phyloP scores from a whole-genome alignment of 2,329 filamentous ascomycete genomes.

The Shiraia bambusicola region DNA sequence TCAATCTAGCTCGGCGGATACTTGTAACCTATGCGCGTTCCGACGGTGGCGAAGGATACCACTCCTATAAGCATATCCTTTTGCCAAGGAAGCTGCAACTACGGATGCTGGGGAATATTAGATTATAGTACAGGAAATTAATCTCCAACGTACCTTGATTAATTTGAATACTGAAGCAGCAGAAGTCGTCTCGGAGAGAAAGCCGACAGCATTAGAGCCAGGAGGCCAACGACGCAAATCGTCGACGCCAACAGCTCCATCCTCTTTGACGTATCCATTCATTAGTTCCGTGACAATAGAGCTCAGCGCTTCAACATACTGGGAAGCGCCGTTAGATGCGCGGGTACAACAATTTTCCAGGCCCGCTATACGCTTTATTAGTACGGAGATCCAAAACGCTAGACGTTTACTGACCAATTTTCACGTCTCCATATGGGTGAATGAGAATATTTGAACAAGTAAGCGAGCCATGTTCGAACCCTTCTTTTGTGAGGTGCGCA shows the following conservation, averaged over 20 bases:
- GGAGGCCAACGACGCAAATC: constrained; percentile 36
- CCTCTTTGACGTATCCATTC: constrained; percentile 41
- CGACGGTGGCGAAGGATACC: neutral
- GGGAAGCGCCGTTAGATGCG: constrained; percentile 6
- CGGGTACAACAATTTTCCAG: constrained; percentile 5
- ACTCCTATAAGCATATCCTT: constrained; percentile 8
- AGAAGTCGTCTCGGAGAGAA: constrained; percentile 36
- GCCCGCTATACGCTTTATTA: constrained; percentile 4
- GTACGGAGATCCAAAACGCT: constrained; percentile 1
- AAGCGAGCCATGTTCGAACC: constrained; percentile 26
- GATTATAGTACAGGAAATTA: constrained; percentile 3
- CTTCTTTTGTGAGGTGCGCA: neutral
- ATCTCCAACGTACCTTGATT: constrained; percentile 23
- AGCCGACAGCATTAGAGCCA: constrained; percentile 25
- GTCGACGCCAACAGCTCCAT: constrained; percentile 36
- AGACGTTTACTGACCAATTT: constrained; percentile 32
- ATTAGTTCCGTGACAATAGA: constrained; percentile 38
- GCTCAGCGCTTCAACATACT: constrained; percentile 24
- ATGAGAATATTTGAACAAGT: constrained; percentile 31
- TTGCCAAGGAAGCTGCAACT: constrained; percentile 7
- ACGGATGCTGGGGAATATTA: constrained; percentile 9
- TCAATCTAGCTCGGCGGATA: neutral
- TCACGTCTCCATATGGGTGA: constrained; percentile 22
- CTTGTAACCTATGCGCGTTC: neutral
- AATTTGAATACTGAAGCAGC: constrained; percentile 25